Evolutionary conservation across 2,329 filamentous ascomycete species (phyloP).

Genomic region (Phaeoacremonium minimum): DNA sequence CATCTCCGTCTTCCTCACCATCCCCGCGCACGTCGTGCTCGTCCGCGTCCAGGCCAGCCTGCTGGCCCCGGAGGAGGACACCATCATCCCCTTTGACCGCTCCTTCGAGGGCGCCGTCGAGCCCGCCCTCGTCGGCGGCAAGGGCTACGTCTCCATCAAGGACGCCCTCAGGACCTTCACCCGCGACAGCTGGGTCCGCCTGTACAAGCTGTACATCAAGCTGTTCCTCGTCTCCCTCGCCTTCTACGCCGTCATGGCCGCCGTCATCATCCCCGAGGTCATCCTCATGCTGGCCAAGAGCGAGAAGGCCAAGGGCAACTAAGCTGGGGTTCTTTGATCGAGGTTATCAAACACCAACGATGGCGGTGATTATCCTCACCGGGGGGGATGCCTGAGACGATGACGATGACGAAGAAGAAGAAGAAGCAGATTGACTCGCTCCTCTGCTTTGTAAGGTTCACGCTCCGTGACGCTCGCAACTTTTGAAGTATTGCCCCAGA

Average conservation of each 20-base stretch:
- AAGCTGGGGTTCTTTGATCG: too few species aligned
- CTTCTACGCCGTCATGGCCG: slow-evolving; percentile 38
- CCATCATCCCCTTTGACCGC: slow-evolving; percentile 87
- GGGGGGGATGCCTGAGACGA: too few species aligned
- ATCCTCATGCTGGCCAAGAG: slow-evolving; percentile 31
- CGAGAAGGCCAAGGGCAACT: too few species aligned
- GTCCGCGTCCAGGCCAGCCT: slow-evolving; percentile 84
- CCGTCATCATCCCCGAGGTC: slow-evolving; percentile 48
- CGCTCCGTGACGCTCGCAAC: too few species aligned
- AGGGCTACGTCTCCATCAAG: slow-evolving; percentile 64
- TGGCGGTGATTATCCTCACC: too few species aligned
- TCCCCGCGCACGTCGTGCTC: slow-evolving; percentile 74
- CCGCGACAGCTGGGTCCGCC: slow-evolving; percentile 64
- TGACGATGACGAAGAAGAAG: too few species aligned
- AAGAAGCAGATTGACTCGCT: too few species aligned
- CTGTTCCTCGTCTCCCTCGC: slow-evolving; percentile 52
- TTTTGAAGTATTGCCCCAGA: too few species aligned
- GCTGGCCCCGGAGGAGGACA: slow-evolving; percentile 74
- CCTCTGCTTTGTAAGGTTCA: too few species aligned
- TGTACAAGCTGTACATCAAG: slow-evolving; percentile 75
- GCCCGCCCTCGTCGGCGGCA: slow-evolving; percentile 69
- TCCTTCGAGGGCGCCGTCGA: slow-evolving; percentile 74
- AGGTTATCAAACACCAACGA: too few species aligned
- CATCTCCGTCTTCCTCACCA: slow-evolving; percentile 58
- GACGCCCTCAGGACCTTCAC: slow-evolving; percentile 81